Evolutionary conservation across 345 rosid genomes (phyloP).

Genomic region (Gossypium stocksii): DNA sequence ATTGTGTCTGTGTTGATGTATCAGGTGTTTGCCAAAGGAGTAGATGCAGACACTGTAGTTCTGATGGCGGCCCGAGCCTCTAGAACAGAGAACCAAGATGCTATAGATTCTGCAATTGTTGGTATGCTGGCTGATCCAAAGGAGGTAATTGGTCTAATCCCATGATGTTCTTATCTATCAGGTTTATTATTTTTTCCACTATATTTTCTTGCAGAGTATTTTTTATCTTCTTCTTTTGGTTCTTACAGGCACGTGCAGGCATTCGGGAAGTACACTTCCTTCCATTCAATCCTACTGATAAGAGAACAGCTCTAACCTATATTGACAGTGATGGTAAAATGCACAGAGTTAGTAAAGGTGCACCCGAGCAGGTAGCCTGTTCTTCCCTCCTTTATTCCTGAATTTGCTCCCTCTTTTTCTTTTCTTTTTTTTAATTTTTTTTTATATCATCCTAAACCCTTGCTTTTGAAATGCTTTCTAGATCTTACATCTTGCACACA

Average conservation of each 20-base stretch:
- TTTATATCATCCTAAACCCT: conserved; percentile 13
- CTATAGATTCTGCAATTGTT: conserved; percentile 92
- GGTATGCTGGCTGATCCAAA: conserved; percentile 98
- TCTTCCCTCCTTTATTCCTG: neutral
- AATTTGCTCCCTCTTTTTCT: neutral
- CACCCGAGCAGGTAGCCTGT: conserved; percentile 87
- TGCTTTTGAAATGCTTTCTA: conserved; percentile 28
- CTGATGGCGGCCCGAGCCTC: conserved; percentile 98
- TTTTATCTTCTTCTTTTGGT: conserved; percentile 1
- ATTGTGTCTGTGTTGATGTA: conserved; percentile 18
- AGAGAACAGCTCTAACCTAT: conserved; percentile 92
- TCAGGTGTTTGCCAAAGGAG: conserved; percentile 89
- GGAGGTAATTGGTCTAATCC: conserved; percentile 47
- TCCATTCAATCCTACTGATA: conserved; percentile 97
- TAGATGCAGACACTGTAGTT: conserved; percentile 81
- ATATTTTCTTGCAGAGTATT: neutral
- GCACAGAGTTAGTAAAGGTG: conserved; percentile 99
- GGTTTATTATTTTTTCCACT: neutral
- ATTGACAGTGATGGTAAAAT: conserved; percentile 69
- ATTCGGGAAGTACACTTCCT: conserved; percentile 91
- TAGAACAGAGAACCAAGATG: conserved; percentile 91
- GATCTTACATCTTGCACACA: conserved; percentile 89
- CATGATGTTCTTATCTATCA: neutral
- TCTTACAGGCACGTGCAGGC: conserved; percentile 87
- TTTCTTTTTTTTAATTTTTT: neutral